A percentile compares a stretch with the other conserved stretches of the same genome.
Evolutionary conservation across 1,139 yeast genomes (phyloP).

Genomic region (Nakaseomyces kungkrabaensis): DNA sequence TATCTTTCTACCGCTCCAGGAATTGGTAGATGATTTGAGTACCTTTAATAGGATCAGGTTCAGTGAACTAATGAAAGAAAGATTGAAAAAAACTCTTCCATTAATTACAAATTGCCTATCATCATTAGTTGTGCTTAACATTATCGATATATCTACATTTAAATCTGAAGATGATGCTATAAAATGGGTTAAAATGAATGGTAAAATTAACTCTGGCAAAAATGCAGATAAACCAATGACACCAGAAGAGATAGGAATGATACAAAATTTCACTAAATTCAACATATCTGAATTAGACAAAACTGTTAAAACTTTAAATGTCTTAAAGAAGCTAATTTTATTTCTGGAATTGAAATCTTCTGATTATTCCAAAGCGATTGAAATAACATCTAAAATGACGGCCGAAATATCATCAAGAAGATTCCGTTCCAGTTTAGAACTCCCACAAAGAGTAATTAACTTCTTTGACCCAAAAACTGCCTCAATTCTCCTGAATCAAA

Average conservation of each 20-base stretch:
- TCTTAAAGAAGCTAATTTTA: constrained; percentile 36
- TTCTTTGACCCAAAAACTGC: constrained; percentile 8
- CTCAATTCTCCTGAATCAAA: constrained; percentile 11
- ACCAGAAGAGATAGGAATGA: constrained; percentile 41
- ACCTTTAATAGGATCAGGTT: constrained; percentile 1
- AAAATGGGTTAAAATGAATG: constrained; percentile 4
- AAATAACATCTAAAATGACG: constrained; percentile 15
- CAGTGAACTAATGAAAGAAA: constrained; percentile 11
- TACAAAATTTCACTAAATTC: constrained; percentile 47
- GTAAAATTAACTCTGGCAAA: constrained; percentile 7
- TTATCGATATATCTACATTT: background rate
- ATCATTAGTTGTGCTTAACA: constrained; percentile 11
- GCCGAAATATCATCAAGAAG: constrained; percentile 6
- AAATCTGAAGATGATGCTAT: constrained; percentile 8
- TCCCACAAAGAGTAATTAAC: background rate
- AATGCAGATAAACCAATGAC: constrained; percentile 14
- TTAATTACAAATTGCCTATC: constrained; percentile 13
- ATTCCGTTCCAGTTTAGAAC: background rate
- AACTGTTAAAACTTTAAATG: constrained; percentile 30
- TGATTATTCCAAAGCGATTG: constrained; percentile 32
- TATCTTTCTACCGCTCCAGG: constrained; percentile 7
- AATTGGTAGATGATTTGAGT: constrained; percentile 7
- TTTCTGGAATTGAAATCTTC: constrained; percentile 37
- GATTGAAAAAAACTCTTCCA: constrained; percentile 9
- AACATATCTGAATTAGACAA: constrained; percentile 40